Conservation (phyloP, 129 eudicot genomes). For the Centrapalus pauciflorus region DNA sequence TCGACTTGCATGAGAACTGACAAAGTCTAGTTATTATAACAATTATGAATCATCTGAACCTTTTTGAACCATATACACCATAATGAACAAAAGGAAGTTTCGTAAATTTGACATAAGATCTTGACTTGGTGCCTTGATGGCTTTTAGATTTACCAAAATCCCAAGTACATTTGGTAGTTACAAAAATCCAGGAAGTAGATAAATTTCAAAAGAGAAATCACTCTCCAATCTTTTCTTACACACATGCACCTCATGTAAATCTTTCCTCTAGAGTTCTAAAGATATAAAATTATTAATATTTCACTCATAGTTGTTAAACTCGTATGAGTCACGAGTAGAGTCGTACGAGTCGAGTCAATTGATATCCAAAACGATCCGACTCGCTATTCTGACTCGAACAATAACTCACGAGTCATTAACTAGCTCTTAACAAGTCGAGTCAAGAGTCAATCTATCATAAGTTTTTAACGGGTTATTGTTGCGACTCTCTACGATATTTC, state of each 20-base stretch:
- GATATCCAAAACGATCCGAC: too few species aligned
- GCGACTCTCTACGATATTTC: too few species aligned
- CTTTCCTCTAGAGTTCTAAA: conserved; percentile 1
- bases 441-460: too few species aligned
- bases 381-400: too few species aligned
- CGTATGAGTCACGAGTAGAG: too few species aligned
- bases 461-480: too few species aligned
- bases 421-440: too few species aligned
- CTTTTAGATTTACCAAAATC: neutral
- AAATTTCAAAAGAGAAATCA: neutral
- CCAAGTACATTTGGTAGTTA: neutral
- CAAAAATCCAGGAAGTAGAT: neutral
- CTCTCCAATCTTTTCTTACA: neutral
- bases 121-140: neutral
- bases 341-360: too few species aligned
- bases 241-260: neutral
- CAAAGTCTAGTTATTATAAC: neutral
- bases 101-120: neutral
- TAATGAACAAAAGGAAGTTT: neutral
- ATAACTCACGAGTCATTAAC: too few species aligned
- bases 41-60: neutral
- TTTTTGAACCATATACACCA: conserved; percentile 3
- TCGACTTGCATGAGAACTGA: conserved; percentile 9
- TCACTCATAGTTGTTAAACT: too few species aligned
- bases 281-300: too few species aligned